Evolutionary conservation across 805 yeast species (phyloP).

Genomic region (Blastobotrys robertii): DNA sequence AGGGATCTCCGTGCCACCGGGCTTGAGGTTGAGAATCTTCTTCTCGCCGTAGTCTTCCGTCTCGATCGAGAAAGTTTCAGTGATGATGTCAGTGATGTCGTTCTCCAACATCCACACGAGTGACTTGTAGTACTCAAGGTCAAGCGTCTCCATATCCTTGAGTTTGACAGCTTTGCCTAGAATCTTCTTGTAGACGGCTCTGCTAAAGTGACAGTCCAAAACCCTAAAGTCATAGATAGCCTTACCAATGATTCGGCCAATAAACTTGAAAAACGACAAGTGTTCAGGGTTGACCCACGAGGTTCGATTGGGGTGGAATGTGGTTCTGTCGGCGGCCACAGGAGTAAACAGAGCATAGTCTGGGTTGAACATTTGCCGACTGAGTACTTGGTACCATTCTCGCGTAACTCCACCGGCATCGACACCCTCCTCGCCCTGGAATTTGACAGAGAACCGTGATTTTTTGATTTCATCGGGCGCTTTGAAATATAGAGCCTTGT

Average conservation of each 20-base stretch:
- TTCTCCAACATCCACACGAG: slow-evolving; percentile 93
- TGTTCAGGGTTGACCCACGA: slow-evolving; percentile 93
- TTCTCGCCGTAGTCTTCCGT: slow-evolving; percentile 90
- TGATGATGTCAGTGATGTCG: slow-evolving; percentile 90
- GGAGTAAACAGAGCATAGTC: slow-evolving; percentile 89
- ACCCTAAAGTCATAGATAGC: slow-evolving; percentile 82
- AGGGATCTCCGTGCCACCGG: slow-evolving; percentile 70
- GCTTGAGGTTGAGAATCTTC: slow-evolving; percentile 70
- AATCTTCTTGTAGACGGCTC: slow-evolving; percentile 87
- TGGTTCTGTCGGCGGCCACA: slow-evolving; percentile 82
- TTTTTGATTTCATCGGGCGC: slow-evolving; percentile 61
- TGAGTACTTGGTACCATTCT: slow-evolving; percentile 93
- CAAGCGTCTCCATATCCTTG: slow-evolving; percentile 90
- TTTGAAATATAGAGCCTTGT: slow-evolving; percentile 71
- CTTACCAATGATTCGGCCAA: slow-evolving; percentile 89
- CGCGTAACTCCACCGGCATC: slow-evolving; percentile 98
- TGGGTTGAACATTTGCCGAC: slow-evolving; percentile 93
- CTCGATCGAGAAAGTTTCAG: slow-evolving; percentile 89
- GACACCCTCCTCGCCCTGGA: slow-evolving; percentile 89
- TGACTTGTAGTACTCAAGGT: slow-evolving; percentile 85
- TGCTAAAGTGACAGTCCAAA: slow-evolving; percentile 87
- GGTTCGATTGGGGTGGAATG: slow-evolving; percentile 90
- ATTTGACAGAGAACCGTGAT: slow-evolving; percentile 67
- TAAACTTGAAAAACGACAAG: slow-evolving; percentile 82
- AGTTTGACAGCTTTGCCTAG: slow-evolving; percentile 71